Percentiles rank a stretch among this genome's conserved stretches.
Evolutionary conservation across 495 filamentous ascomycete genomes (phyloP).

Genomic region (Penicillium riverlandense): DNA sequence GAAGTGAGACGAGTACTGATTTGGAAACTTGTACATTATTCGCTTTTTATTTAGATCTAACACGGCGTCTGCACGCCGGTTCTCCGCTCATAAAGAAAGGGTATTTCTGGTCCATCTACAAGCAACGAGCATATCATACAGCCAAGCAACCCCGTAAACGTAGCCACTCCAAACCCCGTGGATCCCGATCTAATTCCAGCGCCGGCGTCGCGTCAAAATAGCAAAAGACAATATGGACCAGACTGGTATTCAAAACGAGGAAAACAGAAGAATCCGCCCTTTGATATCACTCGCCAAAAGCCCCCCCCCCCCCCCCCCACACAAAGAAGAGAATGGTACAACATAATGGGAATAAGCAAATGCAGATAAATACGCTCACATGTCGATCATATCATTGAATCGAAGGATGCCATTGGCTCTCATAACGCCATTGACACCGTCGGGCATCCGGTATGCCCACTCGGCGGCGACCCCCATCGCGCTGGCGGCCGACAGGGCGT

Average conservation of each 20-base stretch:
- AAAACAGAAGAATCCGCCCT: not conserved
- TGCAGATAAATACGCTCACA: conserved; percentile 40
- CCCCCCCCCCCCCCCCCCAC: too few relatives aligned
- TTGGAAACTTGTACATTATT: conserved; percentile 29
- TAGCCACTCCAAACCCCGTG: not conserved
- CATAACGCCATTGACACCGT: conserved; percentile 80
- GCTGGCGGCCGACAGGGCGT: conserved; percentile 41
- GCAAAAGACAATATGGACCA: not conserved
- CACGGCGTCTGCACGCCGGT: conserved; percentile 4
- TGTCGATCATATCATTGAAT: conserved; percentile 93
- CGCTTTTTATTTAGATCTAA: conserved; percentile 18
- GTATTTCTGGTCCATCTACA: not conserved
- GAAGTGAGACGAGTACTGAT: conserved; percentile 11
- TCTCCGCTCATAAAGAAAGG: conserved; percentile 12
- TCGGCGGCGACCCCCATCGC: conserved; percentile 31
- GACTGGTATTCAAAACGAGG: too few relatives aligned
- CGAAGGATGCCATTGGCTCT: conserved; percentile 77
- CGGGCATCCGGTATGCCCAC: conserved; percentile 43
- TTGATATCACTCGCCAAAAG: not conserved
- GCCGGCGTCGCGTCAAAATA: conserved; percentile 3
- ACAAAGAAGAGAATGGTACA: not conserved
- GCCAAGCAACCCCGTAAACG: conserved; percentile 5
- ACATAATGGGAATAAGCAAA: not conserved
- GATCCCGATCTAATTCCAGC: conserved; percentile 7
- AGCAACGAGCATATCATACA: conserved; percentile 15